phyloP scores from a whole-genome alignment of 768 basidiomycete species.

The Leccinellum albellum region DNA sequence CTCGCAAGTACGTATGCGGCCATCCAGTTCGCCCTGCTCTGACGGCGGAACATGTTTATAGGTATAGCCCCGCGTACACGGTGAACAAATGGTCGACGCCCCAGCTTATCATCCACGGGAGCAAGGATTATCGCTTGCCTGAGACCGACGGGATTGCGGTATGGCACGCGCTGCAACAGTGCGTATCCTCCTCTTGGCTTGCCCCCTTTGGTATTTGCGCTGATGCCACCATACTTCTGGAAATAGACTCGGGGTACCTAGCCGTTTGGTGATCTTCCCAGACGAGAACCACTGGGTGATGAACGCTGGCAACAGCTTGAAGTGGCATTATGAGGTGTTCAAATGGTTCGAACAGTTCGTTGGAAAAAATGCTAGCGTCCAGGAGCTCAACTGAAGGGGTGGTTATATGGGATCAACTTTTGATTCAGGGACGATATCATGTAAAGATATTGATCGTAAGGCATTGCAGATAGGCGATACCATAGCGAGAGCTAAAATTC shows the following conservation, averaged over 20 bases:
- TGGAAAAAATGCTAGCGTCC: constrained; percentile 28
- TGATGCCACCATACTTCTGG: background rate
- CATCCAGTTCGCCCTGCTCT: background rate
- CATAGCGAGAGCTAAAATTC: background rate
- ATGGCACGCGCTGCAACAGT: constrained; percentile 86
- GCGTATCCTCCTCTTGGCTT: constrained; percentile 27
- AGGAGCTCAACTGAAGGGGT: constrained; percentile 10
- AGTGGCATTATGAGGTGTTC: constrained; percentile 96
- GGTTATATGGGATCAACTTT: background rate
- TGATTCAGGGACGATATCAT: background rate
- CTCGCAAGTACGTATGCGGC: constrained; percentile 49
- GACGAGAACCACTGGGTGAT: constrained; percentile 93
- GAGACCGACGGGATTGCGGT: constrained; percentile 81
- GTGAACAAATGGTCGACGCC: constrained; percentile 86
- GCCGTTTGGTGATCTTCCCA: constrained; percentile 79
- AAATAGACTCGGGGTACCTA: constrained; percentile 62
- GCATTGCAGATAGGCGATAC: constrained; percentile 4
- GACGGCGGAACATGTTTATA: constrained; percentile 18
- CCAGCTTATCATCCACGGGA: constrained; percentile 78
- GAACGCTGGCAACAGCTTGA: constrained; percentile 78
- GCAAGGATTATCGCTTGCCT: constrained; percentile 84
- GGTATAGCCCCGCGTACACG: constrained; percentile 77
- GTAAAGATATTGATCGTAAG: background rate
- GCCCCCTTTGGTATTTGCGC: background rate
- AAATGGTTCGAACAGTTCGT: constrained; percentile 79